A percentile compares a stretch with the other conserved stretches of the same genome.
These are phyloP conservation scores for Nannochloris sp. DNA, from an alignment of 139 green algal species.

Conservation along the genomic window DNA sequence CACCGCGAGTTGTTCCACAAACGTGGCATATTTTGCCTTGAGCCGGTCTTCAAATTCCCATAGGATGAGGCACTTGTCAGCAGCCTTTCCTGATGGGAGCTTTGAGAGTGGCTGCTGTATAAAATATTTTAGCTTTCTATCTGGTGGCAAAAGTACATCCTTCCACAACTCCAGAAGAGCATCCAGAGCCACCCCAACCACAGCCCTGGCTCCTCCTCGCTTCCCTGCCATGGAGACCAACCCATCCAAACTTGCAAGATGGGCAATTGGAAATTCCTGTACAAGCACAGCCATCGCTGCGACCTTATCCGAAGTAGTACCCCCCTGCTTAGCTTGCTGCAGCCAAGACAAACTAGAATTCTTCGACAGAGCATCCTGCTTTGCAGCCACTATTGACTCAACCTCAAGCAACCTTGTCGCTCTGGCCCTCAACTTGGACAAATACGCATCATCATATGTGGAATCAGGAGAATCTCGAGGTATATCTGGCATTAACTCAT, in stretches of 20 bases:
- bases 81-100: constrained; percentile 37
- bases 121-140: constrained; percentile 74
- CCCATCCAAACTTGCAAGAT: constrained; percentile 66
- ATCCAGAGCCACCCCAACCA: constrained; percentile 46
- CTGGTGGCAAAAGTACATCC: constrained; percentile 61
- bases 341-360: constrained; percentile 61
- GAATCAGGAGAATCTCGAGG: neutral
- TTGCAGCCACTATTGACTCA: constrained; percentile 22
- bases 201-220: constrained; percentile 37
- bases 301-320: constrained; percentile 70
- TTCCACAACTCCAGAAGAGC: constrained; percentile 76
- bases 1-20: constrained; percentile 63
- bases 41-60: constrained; percentile 78
- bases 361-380: constrained; percentile 37
- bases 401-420: neutral
- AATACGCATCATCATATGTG: neutral
- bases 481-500: constrained; percentile 8
- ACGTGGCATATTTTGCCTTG: constrained; percentile 63
- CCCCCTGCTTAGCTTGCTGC: constrained; percentile 54
- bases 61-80: constrained; percentile 56
- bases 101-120: constrained; percentile 36
- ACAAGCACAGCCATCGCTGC: constrained; percentile 81
- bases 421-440: neutral
- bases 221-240: constrained; percentile 60
- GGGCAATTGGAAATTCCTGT: constrained; percentile 59